These are phyloP conservation scores for Daldinia vernicosa DNA, from an alignment of 495 filamentous ascomycete genomes.

Conservation along the genomic window DNA sequence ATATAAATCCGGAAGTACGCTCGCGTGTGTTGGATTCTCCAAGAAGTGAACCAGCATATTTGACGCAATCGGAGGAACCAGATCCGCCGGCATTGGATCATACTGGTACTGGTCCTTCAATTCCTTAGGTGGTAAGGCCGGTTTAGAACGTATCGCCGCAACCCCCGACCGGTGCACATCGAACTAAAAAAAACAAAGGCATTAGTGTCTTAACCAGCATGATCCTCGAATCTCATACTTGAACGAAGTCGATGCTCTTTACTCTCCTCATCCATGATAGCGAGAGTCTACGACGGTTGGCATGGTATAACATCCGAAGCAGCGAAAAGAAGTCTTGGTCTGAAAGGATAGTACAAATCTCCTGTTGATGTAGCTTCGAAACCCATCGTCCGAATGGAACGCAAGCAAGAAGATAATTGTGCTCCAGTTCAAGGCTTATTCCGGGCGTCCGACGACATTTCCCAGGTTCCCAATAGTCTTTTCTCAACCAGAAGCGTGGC, in stretches of 20 bases:
- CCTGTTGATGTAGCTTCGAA: constrained; percentile 3
- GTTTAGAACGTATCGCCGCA: not conserved
- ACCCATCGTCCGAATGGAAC: constrained; percentile 23
- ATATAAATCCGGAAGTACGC: constrained; percentile 16
- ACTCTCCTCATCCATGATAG: constrained; percentile 13
- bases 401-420: constrained; percentile 12
- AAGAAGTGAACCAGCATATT: constrained; percentile 24
- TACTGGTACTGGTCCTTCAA: constrained; percentile 15
- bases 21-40: constrained; percentile 13
- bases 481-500: constrained; percentile 2
- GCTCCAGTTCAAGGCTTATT: not conserved
- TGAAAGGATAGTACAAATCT: not conserved
- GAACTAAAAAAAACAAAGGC: not conserved
- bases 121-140: not conserved
- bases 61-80: constrained; percentile 15
- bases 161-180: not conserved
- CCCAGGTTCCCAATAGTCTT: constrained; percentile 5
- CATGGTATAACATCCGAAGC: not conserved
- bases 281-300: not conserved
- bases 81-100: constrained; percentile 10
- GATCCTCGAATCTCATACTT: not conserved
- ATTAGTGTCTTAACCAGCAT: not conserved
- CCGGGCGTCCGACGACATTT: not conserved
- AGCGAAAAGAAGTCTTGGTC: not conserved
- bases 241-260: constrained; percentile 15